Base-by-base conservation (phyloP, 768 basidiomycete genomes). In the Podaxis mareebaensis region DNA sequence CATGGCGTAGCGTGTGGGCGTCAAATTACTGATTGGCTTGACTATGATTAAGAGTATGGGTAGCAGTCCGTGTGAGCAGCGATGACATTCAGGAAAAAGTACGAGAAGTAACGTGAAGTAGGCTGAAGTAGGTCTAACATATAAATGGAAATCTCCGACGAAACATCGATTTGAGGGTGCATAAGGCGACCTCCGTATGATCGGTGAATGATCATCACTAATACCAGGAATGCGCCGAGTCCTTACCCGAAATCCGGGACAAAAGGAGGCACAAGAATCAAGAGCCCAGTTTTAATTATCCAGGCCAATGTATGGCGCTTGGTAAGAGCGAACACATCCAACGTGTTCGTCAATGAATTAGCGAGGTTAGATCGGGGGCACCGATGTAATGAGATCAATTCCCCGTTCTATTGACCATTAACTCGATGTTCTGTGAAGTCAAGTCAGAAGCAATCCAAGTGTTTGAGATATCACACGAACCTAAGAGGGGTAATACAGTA, bases 401-500 rank as follows among this genome's bases (percentile, higher is more conserved):
- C 44, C 44, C 26, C 15, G 38, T 52, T 60, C 52, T 44, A 60
- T 52, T 60, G 59, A 57, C 58, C 60, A 48, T 66, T 65, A 53
- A 67, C 65, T 53, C 63, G 48, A 66, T 76, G 75, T 54, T 72
- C 74, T 74, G 58, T 46, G 53, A n/a, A 26, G 15, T 22, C 61
- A 62, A 40, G 54, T 53, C n/a, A 54, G 63, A 53, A 49, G 13
- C 20, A 38, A 7, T 48, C 65, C 49, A 67, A 68, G 20, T 68
- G 51, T 26, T 28, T 61, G 62, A 67, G 38, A 55, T 59, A 3
- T 13, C 36, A 22, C 12, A 76, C 87, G 70, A 72, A 90, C 90
- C 90, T 83, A 84, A 79, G 72, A 93, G 78, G 58, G 92, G 93
- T 61, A 93, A 81, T 24, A 95, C 85, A 10, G 88, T 83, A 46